phyloP scores from a whole-genome alignment of 441 rosid genomes.

The Arabidopsis hybrid region DNA sequence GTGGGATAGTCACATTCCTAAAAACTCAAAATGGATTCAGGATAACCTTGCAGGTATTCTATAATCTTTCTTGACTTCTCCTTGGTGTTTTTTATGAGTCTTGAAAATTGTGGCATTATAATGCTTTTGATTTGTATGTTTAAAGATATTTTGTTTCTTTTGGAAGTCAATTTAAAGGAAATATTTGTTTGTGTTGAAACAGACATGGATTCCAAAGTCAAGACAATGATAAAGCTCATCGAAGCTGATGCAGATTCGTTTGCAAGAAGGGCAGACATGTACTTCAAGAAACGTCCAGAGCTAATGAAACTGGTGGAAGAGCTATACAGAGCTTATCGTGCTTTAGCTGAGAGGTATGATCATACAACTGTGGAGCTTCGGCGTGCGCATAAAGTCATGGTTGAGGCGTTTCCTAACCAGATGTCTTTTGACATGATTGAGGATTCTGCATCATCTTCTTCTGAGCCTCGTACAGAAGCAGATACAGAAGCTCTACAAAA shows the following conservation, averaged over 20 bases:
- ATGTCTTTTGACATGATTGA: conserved; percentile 54
- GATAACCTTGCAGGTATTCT: conserved; percentile 75
- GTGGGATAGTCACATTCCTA: conserved; percentile 87
- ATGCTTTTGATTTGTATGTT: conserved; percentile 1
- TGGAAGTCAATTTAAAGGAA: conserved; percentile 25
- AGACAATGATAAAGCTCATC: conserved; percentile 80
- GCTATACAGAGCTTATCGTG: conserved; percentile 83
- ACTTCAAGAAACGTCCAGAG: conserved; percentile 87
- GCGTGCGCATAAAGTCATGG: conserved; percentile 73
- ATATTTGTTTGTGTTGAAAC: conserved; percentile 29
- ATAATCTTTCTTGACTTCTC: background rate
- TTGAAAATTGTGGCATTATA: background rate
- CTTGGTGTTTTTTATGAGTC: conserved; percentile 9
- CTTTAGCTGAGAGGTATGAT: conserved; percentile 82
- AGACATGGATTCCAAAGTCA: conserved; percentile 85
- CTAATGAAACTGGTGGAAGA: conserved; percentile 83
- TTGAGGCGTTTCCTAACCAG: conserved; percentile 75
- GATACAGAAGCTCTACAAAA: too few species aligned
- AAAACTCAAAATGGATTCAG: conserved; percentile 87
- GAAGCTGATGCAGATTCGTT: conserved; percentile 90
- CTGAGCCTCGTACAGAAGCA: conserved; percentile 49
- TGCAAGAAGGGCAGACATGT: conserved; percentile 88
- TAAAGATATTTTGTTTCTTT: conserved; percentile 10
- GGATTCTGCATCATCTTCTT: conserved; percentile 56
- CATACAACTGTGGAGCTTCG: conserved; percentile 81